These are phyloP conservation scores for Wilcoxina mikolae DNA, from an alignment of 495 filamentous ascomycete species.

Conservation along the genomic window DNA sequence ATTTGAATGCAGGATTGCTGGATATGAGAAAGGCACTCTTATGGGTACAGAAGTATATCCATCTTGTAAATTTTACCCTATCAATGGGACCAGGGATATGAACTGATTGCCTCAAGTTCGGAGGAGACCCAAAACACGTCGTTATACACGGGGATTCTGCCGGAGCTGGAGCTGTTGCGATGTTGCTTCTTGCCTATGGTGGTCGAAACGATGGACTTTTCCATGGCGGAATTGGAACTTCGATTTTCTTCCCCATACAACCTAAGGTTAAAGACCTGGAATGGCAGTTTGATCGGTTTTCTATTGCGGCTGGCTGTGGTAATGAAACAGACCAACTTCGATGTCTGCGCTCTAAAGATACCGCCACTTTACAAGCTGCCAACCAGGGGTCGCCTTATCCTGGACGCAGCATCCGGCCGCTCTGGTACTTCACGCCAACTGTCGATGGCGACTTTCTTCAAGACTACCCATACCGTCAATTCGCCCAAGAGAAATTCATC, in stretches of 20 bases:
- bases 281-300: slow-evolving; percentile 4
- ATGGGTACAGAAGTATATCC: slow-evolving; percentile 34
- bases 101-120: slow-evolving; percentile 37
- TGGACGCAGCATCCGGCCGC: background rate
- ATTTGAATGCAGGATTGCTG: slow-evolving; percentile 12
- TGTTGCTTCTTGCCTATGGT: background rate
- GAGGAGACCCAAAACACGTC: slow-evolving; percentile 36
- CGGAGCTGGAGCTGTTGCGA: slow-evolving; percentile 33
- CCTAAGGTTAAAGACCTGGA: slow-evolving; percentile 1
- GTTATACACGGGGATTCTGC: slow-evolving; percentile 34
- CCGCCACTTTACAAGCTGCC: slow-evolving; percentile 8
- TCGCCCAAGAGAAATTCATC: background rate
- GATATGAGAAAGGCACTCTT: slow-evolving; percentile 32
- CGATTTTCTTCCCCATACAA: slow-evolving; percentile 7
- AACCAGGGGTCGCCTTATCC: slow-evolving; percentile 6
- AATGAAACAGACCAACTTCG: background rate
- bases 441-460: slow-evolving; percentile 6
- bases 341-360: slow-evolving; percentile 6
- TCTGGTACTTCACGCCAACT: background rate
- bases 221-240: slow-evolving; percentile 6
- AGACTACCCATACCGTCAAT: slow-evolving; percentile 7
- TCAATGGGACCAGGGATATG: background rate
- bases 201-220: slow-evolving; percentile 8
- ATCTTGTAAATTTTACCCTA: background rate
- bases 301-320: background rate